A percentile compares a stretch with the other conserved stretches of the same genome.
These are phyloP conservation scores for Pezicula carpinea DNA, from an alignment of 2,329 filamentous ascomycete species.

Conservation along the genomic window DNA sequence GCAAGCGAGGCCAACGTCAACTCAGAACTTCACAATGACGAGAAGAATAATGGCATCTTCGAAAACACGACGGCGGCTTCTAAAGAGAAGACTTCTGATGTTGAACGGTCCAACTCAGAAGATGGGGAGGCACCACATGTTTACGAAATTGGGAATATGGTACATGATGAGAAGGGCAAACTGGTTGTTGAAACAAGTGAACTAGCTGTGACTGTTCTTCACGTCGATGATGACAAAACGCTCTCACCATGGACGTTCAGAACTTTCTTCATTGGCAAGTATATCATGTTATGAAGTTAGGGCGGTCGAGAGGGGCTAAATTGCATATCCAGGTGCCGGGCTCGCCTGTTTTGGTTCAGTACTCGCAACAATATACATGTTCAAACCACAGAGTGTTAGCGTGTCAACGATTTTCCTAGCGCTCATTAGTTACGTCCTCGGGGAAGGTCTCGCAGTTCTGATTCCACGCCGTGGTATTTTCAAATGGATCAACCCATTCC, in stretches of 20 bases:
- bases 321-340: conserved; percentile 20
- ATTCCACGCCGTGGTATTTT: conserved; percentile 31
- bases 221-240: conserved; percentile 33
- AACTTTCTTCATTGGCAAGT: conserved; percentile 30
- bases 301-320: neutral
- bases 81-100: too few relatives aligned
- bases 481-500: conserved; percentile 34
- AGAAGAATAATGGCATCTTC: too few relatives aligned
- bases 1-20: too few relatives aligned
- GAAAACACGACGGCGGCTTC: too few relatives aligned
- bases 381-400: conserved; percentile 40
- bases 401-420: conserved; percentile 40
- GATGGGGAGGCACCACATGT: too few relatives aligned
- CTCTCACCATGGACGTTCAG: conserved; percentile 33
- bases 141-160: too few relatives aligned
- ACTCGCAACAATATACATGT: conserved; percentile 39
- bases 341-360: conserved; percentile 32
- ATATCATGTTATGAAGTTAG: neutral
- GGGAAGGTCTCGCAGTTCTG: conserved; percentile 34
- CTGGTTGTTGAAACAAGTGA: too few relatives aligned
- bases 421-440: conserved; percentile 38
- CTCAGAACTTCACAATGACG: too few relatives aligned
- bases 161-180: too few relatives aligned
- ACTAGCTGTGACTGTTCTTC: conserved; percentile 16
- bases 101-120: too few relatives aligned